Percentiles rank a stretch among this genome's conserved stretches.
Evolutionary conservation across 1,139 yeast species (phyloP).

Genomic region (Geotrichum armillariae): DNA sequence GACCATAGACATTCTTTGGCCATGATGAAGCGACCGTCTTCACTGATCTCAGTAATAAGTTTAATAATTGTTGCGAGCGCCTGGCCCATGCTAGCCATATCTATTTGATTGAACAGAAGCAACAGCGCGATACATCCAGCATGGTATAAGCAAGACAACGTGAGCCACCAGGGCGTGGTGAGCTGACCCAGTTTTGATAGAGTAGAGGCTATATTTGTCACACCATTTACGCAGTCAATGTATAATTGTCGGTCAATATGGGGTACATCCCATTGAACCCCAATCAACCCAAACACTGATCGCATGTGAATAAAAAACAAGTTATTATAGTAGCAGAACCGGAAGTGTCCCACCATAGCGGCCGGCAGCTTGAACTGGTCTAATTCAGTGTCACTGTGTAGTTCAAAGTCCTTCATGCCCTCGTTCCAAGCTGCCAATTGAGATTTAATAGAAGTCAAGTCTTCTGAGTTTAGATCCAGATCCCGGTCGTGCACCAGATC

Average conservation of each 20-base stretch:
- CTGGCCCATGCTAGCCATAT: slow-evolving; percentile 27
- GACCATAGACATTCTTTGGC: slow-evolving; percentile 67
- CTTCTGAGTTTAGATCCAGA: slow-evolving; percentile 24
- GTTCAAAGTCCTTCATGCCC: slow-evolving; percentile 22
- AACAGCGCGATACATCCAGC: slow-evolving; percentile 50
- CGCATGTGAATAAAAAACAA: slow-evolving; percentile 22
- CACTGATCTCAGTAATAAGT: slow-evolving; percentile 41
- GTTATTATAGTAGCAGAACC: slow-evolving; percentile 21
- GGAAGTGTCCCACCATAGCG: slow-evolving; percentile 23
- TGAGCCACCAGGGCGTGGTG: slow-evolving; percentile 56
- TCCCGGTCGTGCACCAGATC: slow-evolving; percentile 29
- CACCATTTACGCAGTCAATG: slow-evolving; percentile 28
- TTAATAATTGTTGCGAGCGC: slow-evolving; percentile 32
- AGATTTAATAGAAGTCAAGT: slow-evolving; percentile 19
- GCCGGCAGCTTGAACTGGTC: slow-evolving; percentile 24
- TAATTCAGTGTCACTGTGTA: slow-evolving; percentile 23
- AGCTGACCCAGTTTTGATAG: slow-evolving; percentile 31
- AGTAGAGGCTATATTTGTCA: slow-evolving; percentile 39
- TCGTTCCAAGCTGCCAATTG: slow-evolving; percentile 26
- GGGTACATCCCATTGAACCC: slow-evolving; percentile 15
- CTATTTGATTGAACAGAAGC: slow-evolving; percentile 46
- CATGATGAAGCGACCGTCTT: slow-evolving; percentile 54
- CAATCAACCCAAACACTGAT: slow-evolving; percentile 20
- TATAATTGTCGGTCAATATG: slow-evolving; percentile 16
- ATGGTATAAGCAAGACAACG: slow-evolving; percentile 48